Evolutionary conservation across 228 moss, liverwort and hornwort species (phyloP).

Genomic region (Sphagnum fallax): DNA sequence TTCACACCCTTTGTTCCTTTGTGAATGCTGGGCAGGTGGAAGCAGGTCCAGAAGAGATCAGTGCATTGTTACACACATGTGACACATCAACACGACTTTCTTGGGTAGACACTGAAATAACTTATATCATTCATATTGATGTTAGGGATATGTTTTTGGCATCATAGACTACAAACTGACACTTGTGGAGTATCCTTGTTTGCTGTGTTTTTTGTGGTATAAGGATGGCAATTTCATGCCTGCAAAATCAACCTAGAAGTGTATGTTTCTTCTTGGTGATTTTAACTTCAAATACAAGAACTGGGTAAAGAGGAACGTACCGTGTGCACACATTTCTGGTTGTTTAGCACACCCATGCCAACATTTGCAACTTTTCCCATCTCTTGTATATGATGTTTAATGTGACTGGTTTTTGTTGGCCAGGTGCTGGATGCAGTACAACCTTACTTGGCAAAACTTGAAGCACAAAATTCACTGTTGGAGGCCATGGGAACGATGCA

Average conservation of each 20-base stretch:
- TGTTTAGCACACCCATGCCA: neutral
- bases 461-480: constrained; percentile 3
- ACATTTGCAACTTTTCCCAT: too few relatives aligned
- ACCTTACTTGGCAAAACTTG: neutral
- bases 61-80: constrained; percentile 3
- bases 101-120: neutral
- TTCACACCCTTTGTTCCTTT: neutral
- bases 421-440: constrained; percentile 5
- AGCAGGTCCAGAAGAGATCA: constrained; percentile 2
- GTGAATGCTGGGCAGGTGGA: constrained; percentile 1
- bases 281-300: neutral
- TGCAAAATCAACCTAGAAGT: too few relatives aligned
- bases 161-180: too few relatives aligned
- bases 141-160: neutral
- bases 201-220: too few relatives aligned
- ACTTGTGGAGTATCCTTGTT: too few relatives aligned
- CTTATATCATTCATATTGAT: neutral
- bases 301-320: neutral
- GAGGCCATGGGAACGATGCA: constrained; percentile 7
- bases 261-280: neutral
- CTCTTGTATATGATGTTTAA: neutral
- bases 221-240: too few relatives aligned
- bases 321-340: neutral
- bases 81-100: constrained; percentile 4
- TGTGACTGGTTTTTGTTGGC: neutral